Conservation (phyloP, 495 filamentous ascomycete species). For the Aspergillus taichungensis region DNA sequence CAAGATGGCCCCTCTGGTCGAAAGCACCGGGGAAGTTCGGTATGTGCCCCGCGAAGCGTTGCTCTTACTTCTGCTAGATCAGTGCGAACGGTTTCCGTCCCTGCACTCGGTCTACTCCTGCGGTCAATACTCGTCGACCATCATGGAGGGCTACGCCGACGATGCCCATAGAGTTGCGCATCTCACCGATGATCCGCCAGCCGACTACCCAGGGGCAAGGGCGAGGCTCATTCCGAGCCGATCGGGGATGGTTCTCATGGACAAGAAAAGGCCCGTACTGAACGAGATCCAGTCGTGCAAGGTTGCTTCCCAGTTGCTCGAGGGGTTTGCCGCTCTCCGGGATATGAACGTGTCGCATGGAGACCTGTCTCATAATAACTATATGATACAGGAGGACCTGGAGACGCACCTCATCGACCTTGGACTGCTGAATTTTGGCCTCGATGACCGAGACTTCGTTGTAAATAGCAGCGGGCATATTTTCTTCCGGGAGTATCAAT, state of each 20-base stretch:
- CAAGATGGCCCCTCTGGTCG: neutral
- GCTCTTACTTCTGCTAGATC: slow-evolving; percentile 11
- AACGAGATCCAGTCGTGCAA: slow-evolving; percentile 17
- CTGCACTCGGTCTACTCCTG: slow-evolving; percentile 22
- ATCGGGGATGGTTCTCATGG: slow-evolving; percentile 8
- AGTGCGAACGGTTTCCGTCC: slow-evolving; percentile 17
- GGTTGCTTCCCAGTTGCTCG: slow-evolving; percentile 17
- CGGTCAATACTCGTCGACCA: slow-evolving; percentile 11
- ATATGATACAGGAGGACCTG: slow-evolving; percentile 14
- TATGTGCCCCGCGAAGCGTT: slow-evolving; percentile 21
- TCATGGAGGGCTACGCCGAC: slow-evolving; percentile 18
- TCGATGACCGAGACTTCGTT: slow-evolving; percentile 6
- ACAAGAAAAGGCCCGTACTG: slow-evolving; percentile 6
- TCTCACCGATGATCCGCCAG: neutral
- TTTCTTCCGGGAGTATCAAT: slow-evolving; percentile 15
- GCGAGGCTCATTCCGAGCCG: slow-evolving; percentile 8
- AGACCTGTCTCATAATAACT: slow-evolving; percentile 19
- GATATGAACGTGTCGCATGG: slow-evolving; percentile 18
- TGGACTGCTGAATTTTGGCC: slow-evolving; percentile 8
- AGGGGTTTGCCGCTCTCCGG: slow-evolving; percentile 14
- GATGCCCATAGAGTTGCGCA: slow-evolving; percentile 3
- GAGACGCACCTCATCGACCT: slow-evolving; percentile 17
- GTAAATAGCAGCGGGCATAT: neutral
- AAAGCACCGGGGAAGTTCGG: neutral
- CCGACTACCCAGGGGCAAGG: neutral